Base-by-base conservation (phyloP, 1,284 basidiomycete genomes). In the Cystobasidium slooffiae region DNA sequence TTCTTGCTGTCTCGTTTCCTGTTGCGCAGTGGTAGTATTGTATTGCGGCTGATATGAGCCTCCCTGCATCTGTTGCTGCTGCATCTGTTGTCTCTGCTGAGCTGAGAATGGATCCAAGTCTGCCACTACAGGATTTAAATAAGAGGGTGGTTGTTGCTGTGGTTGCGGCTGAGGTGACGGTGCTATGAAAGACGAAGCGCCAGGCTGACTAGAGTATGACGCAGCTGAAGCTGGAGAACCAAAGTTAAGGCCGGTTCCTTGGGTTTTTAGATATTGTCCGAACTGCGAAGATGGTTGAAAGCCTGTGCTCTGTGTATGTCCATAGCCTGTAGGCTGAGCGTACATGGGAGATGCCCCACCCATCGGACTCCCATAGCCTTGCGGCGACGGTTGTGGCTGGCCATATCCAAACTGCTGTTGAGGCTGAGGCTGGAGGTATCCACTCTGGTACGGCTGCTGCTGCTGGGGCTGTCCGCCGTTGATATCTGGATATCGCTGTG, bases 281-380 rank as follows among this genome's bases (percentile, higher is more conserved):
- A 73, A 73, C 70, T 73, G 70, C 59, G 70, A 73, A 12, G 70
- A 73, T 9, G 70, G 70, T 52, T 73, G 70, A 51, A 73, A 73
- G 37, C 70, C 70, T 6, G 52, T 47, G 62, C 56, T 49, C 49
- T 51, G 51, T 3, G 58, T 58, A 12, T 47, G 22, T 47, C 49
- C 62, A 39, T 73, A 73, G 1, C 70, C 70, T 16, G 70, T 73
- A 20, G 62, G 63, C 63, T 73, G 70, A 46, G 44, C 43, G 43
- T 73, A 73, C 70, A 73, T 73, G 22, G 49, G 62, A 2, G 58
- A 47, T 7, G 49, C 37, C 39, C 41, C 39, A 41, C 44, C 39
- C 63, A 20, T 18, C 37, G 37, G 63, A 39, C 55, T 31, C 24
- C 55, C 55, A 37, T 58, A 58, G 22, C 55, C 55, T 58, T 9